Base-by-base conservation (phyloP, 1,284 basidiomycete species). In the Sporisorium exsertum region DNA sequence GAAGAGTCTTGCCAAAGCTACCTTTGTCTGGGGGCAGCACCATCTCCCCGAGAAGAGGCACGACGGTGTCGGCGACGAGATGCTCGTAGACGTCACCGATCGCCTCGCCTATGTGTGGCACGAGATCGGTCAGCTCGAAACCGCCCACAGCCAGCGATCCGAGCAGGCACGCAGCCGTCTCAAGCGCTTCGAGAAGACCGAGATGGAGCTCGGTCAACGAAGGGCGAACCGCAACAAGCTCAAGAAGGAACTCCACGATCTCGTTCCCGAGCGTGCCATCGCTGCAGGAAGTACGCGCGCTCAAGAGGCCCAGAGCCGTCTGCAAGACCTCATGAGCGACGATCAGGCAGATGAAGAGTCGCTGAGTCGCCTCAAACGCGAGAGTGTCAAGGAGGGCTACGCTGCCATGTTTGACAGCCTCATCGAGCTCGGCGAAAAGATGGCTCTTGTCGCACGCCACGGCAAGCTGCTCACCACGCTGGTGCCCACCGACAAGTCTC, bases 391-490 rank as follows among this genome's bases (percentile, higher is more conserved):
- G 42, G 67, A 77, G n/a, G 67, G 70, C 26, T 81, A 74, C 26
- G 49, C 55, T n/a, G 66, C 64, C 57, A 68, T 79, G 60, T 79
- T 82, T 42, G 81, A 83, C 65, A 78, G 76, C 50, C 61, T 82
- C 47, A 79, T 81, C 58, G 79, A 80, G 59, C 77, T 81, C 50
- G 81, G 81, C 20, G 81, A 83, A 40, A 81, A 81, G 64, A 58
- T 81, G 62, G 77, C 81, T 3, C 60, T 82, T 22, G 71, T 77
- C 7, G 78, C 81, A 10, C 76, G 78, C 16, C 76, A 83, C 51
- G 80, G 80, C 57, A 83, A 83, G 62, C 64, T 81, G 27, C 58
- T 83, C 33, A 67, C 69, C 32, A 63, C 64, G 2, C 45, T 73
- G 18, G 49, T 82, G 32, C 69, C 81, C 22, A 71, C 72, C 42